phyloP scores from a whole-genome alignment of 2,329 filamentous ascomycete species.

The Aspergillus intermedius region DNA sequence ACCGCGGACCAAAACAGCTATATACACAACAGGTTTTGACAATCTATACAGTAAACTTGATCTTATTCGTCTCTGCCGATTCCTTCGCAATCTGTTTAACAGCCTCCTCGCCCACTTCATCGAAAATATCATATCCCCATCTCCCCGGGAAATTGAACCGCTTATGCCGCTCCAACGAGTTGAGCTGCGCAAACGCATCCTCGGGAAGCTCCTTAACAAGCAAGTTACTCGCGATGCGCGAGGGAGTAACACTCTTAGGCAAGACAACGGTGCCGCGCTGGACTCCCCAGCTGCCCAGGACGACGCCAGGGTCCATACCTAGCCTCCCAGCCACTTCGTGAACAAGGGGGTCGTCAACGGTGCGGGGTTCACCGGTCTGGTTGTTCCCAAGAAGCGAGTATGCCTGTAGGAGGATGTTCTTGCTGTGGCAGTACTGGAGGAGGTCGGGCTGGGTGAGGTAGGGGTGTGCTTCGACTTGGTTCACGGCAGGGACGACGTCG shows the following conservation, averaged over 20 bases:
- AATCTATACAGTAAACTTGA: conserved; percentile 17
- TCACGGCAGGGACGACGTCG: conserved; percentile 63
- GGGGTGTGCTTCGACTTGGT: conserved; percentile 48
- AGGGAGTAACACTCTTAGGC: conserved; percentile 49
- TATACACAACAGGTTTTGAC: no score
- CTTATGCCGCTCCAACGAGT: conserved; percentile 26
- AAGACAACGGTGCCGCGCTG: conserved; percentile 49
- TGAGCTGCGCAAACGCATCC: conserved; percentile 20
- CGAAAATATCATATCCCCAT: conserved; percentile 31
- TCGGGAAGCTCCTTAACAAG: conserved; percentile 23
- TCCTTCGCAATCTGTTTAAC: conserved; percentile 14
- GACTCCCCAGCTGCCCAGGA: conserved; percentile 50
- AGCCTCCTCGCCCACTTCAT: conserved; percentile 21
- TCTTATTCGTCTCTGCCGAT: conserved; percentile 12
- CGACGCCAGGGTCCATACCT: conserved; percentile 50
- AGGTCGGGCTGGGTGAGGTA: conserved; percentile 42
- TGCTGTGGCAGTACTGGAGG: conserved; percentile 45
- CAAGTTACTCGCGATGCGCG: conserved; percentile 44
- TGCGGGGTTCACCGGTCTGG: conserved; percentile 39
- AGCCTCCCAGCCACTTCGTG: conserved; percentile 56
- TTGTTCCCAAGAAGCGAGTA: conserved; percentile 47
- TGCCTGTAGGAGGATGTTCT: conserved; percentile 52
- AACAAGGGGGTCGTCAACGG: conserved; percentile 55
- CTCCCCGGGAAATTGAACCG: conserved; percentile 26
- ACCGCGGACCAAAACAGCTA: no score